Evolutionary conservation across 305 asterid species (phyloP).

Genomic region (Fraxinus baroniana): DNA sequence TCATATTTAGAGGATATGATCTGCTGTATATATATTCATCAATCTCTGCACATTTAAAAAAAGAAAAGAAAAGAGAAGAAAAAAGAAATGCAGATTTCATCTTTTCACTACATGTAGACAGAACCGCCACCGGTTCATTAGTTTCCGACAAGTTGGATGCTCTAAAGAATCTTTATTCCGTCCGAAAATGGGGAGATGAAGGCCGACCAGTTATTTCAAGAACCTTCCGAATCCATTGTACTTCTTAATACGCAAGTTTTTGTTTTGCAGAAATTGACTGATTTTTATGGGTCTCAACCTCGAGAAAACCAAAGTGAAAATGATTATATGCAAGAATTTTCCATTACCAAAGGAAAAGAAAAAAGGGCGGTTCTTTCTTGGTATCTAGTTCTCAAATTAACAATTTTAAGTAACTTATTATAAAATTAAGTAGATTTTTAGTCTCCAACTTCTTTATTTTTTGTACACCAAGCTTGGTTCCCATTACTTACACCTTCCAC

Average conservation of each 20-base stretch:
- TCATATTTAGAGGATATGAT: too few species aligned
- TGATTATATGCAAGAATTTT: slow-evolving; percentile 21
- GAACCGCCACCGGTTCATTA: not conserved
- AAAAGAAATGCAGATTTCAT: too few species aligned
- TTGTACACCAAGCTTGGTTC: too few species aligned
- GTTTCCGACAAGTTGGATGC: slow-evolving; percentile 71
- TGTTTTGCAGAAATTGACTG: not conserved
- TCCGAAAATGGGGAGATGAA: slow-evolving; percentile 34
- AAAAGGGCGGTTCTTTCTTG: slow-evolving; percentile 9
- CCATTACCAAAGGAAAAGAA: slow-evolving; percentile 1
- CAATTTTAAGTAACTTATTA: not conserved
- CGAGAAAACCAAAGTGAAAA: slow-evolving; percentile 23
- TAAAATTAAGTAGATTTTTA: not conserved
- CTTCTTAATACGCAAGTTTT: slow-evolving; percentile 55
- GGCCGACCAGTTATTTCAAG: slow-evolving; percentile 56
- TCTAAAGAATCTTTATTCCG: slow-evolving; percentile 40
- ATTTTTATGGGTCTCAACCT: slow-evolving; percentile 18
- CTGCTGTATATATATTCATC: too few species aligned
- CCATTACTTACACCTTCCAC: slow-evolving; percentile 45
- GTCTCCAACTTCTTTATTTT: too few species aligned
- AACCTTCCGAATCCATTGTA: slow-evolving; percentile 74
- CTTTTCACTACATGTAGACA: too few species aligned
- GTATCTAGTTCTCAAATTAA: not conserved
- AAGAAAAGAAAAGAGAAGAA: too few species aligned
- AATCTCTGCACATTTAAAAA: too few species aligned